Conservation (phyloP, 805 yeast species). For the Myxozyma melibiosi region DNA sequence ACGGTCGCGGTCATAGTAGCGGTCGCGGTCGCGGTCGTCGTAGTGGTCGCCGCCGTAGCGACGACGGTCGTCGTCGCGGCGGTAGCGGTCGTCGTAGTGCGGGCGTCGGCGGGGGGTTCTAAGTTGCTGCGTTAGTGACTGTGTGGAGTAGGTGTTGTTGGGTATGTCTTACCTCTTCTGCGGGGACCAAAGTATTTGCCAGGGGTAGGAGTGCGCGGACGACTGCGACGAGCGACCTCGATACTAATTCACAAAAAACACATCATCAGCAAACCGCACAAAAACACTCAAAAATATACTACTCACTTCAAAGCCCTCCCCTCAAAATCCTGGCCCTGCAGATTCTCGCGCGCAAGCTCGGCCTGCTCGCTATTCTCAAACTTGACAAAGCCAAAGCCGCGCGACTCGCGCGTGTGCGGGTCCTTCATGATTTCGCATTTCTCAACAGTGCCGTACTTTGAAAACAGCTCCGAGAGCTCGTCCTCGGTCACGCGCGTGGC, state of each 20-base stretch:
- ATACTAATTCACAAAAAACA: constrained; percentile 39
- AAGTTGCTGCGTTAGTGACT: neutral
- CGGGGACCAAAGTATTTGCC: constrained; percentile 43
- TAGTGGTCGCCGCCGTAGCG: constrained; percentile 25
- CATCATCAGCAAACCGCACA: neutral
- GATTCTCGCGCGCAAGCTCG: constrained; percentile 48
- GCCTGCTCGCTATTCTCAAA: constrained; percentile 48
- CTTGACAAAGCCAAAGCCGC: constrained; percentile 58
- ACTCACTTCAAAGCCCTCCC: constrained; percentile 44
- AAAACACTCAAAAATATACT: neutral
- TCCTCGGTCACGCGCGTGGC: constrained; percentile 40
- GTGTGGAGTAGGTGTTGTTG: neutral
- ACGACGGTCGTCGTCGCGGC: constrained; percentile 25
- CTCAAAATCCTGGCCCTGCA: constrained; percentile 49
- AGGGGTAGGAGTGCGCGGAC: constrained; percentile 46
- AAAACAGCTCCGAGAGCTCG: constrained; percentile 40
- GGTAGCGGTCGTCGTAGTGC: constrained; percentile 24
- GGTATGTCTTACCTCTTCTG: constrained; percentile 10
- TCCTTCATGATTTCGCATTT: constrained; percentile 51
- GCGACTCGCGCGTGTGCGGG: constrained; percentile 48
- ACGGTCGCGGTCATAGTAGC: constrained; percentile 25
- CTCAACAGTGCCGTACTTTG: constrained; percentile 40
- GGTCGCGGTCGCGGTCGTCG: constrained; percentile 26
- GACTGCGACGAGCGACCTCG: constrained; percentile 49
- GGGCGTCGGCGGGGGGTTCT: constrained; percentile 13